These are phyloP conservation scores for Trichoderma virens DNA, from an alignment of 495 filamentous ascomycete genomes.

Conservation along the genomic window DNA sequence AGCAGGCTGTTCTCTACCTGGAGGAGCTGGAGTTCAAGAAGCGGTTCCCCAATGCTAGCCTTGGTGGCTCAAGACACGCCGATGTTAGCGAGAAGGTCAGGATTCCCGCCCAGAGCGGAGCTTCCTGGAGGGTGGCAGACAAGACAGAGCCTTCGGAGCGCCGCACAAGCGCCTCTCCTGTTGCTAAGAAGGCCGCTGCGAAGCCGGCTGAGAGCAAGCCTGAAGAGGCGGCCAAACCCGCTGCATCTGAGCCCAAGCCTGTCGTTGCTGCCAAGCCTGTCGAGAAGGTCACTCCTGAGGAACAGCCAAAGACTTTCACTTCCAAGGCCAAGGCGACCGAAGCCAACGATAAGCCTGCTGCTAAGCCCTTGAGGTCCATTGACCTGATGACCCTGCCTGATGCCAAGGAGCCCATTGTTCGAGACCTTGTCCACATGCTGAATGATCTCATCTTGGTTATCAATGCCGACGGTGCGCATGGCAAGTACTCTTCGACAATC, in stretches of 20 bases:
- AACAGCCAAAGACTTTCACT: slow-evolving; percentile 22
- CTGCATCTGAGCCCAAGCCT: slow-evolving; percentile 25
- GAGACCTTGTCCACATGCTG: slow-evolving; percentile 88
- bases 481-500: slow-evolving; percentile 67
- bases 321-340: slow-evolving; percentile 28
- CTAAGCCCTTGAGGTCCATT: slow-evolving; percentile 53
- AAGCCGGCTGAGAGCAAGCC: slow-evolving; percentile 23
- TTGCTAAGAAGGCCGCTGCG: slow-evolving; percentile 23
- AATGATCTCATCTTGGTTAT: slow-evolving; percentile 92
- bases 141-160: slow-evolving; percentile 28
- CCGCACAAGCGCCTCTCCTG: slow-evolving; percentile 32
- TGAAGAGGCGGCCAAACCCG: slow-evolving; percentile 15
- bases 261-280: slow-evolving; percentile 30
- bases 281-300: slow-evolving; percentile 21
- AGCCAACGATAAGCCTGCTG: slow-evolving; percentile 24
- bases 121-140: slow-evolving; percentile 71
- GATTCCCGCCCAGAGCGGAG: slow-evolving; percentile 76
- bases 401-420: slow-evolving; percentile 77
- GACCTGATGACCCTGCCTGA: slow-evolving; percentile 64
- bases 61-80: slow-evolving; percentile 36
- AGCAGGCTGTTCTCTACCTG: slow-evolving; percentile 92
- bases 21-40: slow-evolving; percentile 92
- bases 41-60: slow-evolving; percentile 66
- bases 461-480: slow-evolving; percentile 68
- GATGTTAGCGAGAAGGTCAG: slow-evolving; percentile 67